Conservation (phyloP, 169 alveolate genomes). For the Eimeria necatrix region DNA sequence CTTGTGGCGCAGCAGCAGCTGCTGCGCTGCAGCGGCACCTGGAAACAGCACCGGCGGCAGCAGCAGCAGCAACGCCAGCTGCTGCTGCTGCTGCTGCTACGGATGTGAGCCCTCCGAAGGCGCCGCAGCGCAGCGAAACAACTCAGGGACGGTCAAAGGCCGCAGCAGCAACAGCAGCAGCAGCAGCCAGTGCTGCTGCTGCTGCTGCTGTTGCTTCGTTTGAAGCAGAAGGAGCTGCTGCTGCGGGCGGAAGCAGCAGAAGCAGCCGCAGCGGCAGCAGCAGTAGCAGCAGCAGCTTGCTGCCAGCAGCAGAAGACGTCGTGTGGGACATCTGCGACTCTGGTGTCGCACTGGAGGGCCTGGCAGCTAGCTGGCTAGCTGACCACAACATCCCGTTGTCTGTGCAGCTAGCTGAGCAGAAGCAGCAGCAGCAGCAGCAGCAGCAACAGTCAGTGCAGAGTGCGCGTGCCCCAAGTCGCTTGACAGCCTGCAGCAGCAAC, state of each 20-base stretch:
- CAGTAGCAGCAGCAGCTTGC: background rate
- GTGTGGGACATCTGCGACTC: slow-evolving; percentile 22
- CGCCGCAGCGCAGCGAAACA: slow-evolving; percentile 35
- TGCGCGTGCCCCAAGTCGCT: background rate
- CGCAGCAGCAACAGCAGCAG: background rate
- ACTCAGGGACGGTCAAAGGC: background rate
- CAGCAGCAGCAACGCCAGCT: background rate
- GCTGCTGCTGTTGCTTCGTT: too few relatives aligned
- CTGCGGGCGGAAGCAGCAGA: background rate
- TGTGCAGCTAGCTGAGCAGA: background rate
- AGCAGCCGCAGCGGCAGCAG: slow-evolving; percentile 57
- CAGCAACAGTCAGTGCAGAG: slow-evolving; percentile 12
- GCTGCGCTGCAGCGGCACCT: slow-evolving; percentile 16
- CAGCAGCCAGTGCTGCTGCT: background rate
- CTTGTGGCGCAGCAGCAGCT: slow-evolving; percentile 27
- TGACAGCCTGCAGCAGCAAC: slow-evolving; percentile 16
- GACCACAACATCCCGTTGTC: background rate
- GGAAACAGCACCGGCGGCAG: background rate
- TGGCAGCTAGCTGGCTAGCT: slow-evolving; percentile 12
- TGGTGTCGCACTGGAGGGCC: background rate
- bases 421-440: slow-evolving; percentile 31
- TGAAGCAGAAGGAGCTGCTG: background rate
- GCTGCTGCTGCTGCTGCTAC: slow-evolving; percentile 38
- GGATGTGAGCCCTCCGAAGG: slow-evolving; percentile 1
- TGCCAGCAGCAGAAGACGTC: slow-evolving; percentile 27